A percentile compares a stretch with the other conserved stretches of the same genome.
These are phyloP conservation scores for Eucalyptus guilfoylei DNA, from an alignment of 345 rosid genomes.

Conservation along the genomic window DNA sequence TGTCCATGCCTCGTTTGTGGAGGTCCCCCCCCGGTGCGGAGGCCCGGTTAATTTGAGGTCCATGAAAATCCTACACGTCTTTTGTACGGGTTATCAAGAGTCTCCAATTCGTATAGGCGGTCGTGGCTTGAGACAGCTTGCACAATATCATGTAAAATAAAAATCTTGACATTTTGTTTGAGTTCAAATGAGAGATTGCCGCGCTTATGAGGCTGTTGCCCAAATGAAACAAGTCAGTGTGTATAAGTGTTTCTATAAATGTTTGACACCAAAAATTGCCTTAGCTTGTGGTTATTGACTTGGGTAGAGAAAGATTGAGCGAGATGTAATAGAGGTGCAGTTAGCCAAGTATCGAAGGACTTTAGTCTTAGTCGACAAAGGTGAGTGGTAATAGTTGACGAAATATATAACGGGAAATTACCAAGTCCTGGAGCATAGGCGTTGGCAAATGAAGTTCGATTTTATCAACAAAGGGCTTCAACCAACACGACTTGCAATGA, in stretches of 20 bases:
- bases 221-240: background rate
- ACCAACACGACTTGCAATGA: background rate
- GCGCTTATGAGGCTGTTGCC: rapidly evolving
- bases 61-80: background rate
- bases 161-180: background rate
- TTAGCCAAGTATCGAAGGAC: background rate
- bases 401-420: background rate
- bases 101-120: rapidly evolving
- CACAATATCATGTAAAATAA: background rate
- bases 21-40: background rate
- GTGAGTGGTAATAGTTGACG: background rate
- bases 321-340: background rate
- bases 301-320: background rate
- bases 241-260: background rate
- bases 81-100: background rate
- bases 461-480: background rate
- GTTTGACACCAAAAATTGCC: background rate
- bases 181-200: background rate
- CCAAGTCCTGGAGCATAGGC: background rate
- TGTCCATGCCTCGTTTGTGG: background rate
- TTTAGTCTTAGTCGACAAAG: background rate
- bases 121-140: background rate
- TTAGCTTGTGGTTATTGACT: background rate
- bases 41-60: background rate
- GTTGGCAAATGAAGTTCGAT: background rate